Percentiles rank a stretch among this genome's conserved stretches.
Conservation (phyloP, 192 early-diverging fungal genomes). For the Physocladia obscura region DNA sequence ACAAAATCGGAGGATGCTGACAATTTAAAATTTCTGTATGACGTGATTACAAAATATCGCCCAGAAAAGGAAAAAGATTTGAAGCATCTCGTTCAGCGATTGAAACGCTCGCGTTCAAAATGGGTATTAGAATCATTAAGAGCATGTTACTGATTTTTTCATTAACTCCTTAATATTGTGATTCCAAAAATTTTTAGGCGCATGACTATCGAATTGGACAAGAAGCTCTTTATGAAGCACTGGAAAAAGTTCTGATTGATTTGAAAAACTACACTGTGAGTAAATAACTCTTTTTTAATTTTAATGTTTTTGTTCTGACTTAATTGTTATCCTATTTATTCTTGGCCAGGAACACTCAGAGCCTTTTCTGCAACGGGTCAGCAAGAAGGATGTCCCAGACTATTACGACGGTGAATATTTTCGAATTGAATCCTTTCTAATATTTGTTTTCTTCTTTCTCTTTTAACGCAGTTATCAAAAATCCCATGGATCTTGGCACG, state of each 20-base stretch:
- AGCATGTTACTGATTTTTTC: not conserved
- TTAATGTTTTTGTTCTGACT: too few relatives aligned
- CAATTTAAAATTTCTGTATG: constrained; percentile 63
- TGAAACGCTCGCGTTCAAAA: constrained; percentile 78
- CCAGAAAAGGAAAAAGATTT: constrained; percentile 56
- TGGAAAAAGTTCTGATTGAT: constrained; percentile 79
- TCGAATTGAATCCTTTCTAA: not conserved
- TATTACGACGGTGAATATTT: constrained; percentile 74
- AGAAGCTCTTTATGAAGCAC: constrained; percentile 86
- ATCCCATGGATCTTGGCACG: constrained; percentile 93
- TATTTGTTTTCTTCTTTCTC: not conserved
- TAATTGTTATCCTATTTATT: too few relatives aligned
- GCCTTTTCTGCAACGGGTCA: constrained; percentile 86
- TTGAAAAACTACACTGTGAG: constrained; percentile 72
- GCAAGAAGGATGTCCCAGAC: constrained; percentile 85
- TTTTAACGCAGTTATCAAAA: constrained; percentile 71
- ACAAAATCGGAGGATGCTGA: constrained; percentile 18
- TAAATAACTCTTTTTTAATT: too few relatives aligned
- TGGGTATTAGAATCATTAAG: constrained; percentile 56
- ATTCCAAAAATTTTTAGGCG: constrained; percentile 52
- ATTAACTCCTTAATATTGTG: not conserved
- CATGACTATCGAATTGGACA: constrained; percentile 83
- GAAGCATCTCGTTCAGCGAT: constrained; percentile 71
- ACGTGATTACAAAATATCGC: constrained; percentile 69
- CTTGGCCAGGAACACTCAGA: constrained; percentile 66